Conservation (phyloP, 1,284 basidiomycete genomes). For the Sparassis latifolia region DNA sequence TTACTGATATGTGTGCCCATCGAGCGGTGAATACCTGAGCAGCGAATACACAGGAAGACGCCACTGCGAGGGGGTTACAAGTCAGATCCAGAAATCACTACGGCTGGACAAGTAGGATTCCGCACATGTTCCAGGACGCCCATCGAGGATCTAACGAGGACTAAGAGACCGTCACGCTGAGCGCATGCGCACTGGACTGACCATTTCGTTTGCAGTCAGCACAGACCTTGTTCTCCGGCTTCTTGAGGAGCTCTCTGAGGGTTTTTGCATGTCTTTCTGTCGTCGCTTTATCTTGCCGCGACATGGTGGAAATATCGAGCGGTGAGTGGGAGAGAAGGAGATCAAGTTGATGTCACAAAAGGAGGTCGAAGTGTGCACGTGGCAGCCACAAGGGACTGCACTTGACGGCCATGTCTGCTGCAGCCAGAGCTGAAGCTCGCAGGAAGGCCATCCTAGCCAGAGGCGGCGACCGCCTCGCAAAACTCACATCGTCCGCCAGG, state of each 20-base stretch:
- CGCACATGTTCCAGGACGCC: constrained; percentile 96
- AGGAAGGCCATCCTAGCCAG: constrained; percentile 66
- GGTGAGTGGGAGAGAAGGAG: constrained; percentile 5
- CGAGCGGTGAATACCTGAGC: constrained; percentile 95
- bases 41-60: constrained; percentile 92
- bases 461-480: constrained; percentile 65
- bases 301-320: constrained; percentile 37
- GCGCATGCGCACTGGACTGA: constrained; percentile 26
- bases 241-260: constrained; percentile 80
- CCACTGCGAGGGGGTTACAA: constrained; percentile 46
- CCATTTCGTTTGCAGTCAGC: constrained; percentile 93
- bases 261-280: constrained; percentile 73
- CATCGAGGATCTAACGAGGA: constrained; percentile 81
- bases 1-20: constrained; percentile 98
- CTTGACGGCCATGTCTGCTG: constrained; percentile 28
- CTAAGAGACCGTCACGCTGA: not conserved
- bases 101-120: no score
- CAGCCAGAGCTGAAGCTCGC: constrained; percentile 67
- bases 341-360: constrained; percentile 5
- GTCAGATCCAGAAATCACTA: not conserved
- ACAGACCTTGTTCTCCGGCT: constrained; percentile 90
- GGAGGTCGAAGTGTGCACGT: not conserved
- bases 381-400: not conserved
- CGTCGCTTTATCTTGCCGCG: constrained; percentile 72
- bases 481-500: constrained; percentile 66